phyloP scores from a whole-genome alignment of 306 rosid genomes.

The Malus sylvestris region DNA sequence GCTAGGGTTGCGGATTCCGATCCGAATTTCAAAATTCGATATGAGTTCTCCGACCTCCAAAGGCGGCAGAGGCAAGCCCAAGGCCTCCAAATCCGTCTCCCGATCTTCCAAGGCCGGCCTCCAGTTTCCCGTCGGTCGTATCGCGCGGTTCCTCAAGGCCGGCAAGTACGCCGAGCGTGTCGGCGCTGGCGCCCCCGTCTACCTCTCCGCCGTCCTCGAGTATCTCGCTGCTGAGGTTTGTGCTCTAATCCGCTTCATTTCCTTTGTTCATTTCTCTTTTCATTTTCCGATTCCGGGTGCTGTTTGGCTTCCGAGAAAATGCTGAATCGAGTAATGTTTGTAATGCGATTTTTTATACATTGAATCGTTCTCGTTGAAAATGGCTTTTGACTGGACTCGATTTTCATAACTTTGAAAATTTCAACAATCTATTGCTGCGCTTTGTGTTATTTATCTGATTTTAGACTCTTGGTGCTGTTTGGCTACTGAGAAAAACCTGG shows the following conservation, averaged over 20 bases:
- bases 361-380: neutral
- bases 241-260: too few species aligned
- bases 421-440: neutral
- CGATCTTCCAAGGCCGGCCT: constrained; percentile 76
- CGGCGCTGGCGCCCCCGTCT: constrained; percentile 75
- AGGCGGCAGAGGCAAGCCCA: constrained; percentile 63
- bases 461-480: neutral
- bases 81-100: constrained; percentile 48
- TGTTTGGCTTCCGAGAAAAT: neutral
- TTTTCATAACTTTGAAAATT: neutral
- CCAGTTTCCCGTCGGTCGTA: constrained; percentile 83
- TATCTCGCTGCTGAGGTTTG: constrained; percentile 82
- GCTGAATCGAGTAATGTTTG: neutral
- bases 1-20: neutral
- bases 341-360: neutral
- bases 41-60: constrained; percentile 10
- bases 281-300: neutral
- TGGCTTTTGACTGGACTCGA: neutral
- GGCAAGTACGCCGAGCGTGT: constrained; percentile 75
- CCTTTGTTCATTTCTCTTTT: neutral
- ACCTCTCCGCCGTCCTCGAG: constrained; percentile 83
- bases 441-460: neutral
- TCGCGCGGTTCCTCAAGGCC: constrained; percentile 63
- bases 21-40: neutral
- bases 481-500: neutral